These are phyloP conservation scores for Arachnomyces sp. DNA, from an alignment of 2,329 filamentous ascomycete species.

Conservation along the genomic window DNA sequence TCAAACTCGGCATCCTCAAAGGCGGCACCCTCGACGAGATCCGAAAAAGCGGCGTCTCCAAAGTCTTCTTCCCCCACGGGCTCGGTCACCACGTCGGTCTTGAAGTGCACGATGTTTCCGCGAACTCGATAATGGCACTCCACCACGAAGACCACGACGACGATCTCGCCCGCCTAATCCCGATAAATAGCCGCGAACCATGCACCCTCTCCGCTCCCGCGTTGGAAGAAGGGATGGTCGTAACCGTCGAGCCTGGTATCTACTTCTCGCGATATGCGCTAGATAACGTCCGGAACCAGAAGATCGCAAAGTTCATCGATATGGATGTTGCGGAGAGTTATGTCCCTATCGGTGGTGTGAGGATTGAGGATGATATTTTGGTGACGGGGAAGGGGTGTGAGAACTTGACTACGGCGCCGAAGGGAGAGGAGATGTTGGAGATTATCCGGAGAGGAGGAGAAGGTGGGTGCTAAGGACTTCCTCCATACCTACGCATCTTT, in stretches of 20 bases:
- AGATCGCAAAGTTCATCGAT: slow-evolving; percentile 29
- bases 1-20: slow-evolving; percentile 65
- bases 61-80: slow-evolving; percentile 36
- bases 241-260: slow-evolving; percentile 49
- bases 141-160: slow-evolving; percentile 9
- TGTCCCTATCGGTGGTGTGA: slow-evolving; percentile 35
- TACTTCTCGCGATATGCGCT: slow-evolving; percentile 34
- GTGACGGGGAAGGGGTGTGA: slow-evolving; percentile 61
- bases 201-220: slow-evolving; percentile 26
- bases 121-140: slow-evolving; percentile 25
- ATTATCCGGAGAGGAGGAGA: slow-evolving; percentile 23
- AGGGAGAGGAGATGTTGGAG: slow-evolving; percentile 49
- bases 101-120: slow-evolving; percentile 38
- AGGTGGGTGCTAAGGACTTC: too few species aligned
- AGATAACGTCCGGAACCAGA: slow-evolving; percentile 24
- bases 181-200: slow-evolving; percentile 17
- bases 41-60: slow-evolving; percentile 27
- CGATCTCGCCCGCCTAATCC: slow-evolving; percentile 12
- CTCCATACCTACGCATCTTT: too few species aligned
- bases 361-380: slow-evolving; percentile 53
- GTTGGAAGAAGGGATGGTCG: slow-evolving; percentile 47
- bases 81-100: slow-evolving; percentile 52
- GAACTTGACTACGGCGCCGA: slow-evolving; percentile 64
- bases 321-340: slow-evolving; percentile 32
- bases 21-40: slow-evolving; percentile 49